phyloP scores from a whole-genome alignment of 768 basidiomycete species.

The Erythrobasidium yunnanense region DNA sequence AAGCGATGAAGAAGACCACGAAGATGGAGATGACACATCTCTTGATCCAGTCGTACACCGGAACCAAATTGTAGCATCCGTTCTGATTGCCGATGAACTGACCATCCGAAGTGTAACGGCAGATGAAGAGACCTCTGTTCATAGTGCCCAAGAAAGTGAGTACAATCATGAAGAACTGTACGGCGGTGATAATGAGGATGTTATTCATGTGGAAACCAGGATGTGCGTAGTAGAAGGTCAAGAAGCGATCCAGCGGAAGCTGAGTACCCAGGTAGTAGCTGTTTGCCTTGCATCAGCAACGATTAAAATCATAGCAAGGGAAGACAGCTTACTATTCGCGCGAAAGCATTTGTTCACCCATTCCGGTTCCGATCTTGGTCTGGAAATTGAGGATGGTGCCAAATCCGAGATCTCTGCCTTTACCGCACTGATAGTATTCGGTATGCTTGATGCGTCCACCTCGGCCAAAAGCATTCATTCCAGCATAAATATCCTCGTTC shows the following conservation, averaged over 20 bases:
- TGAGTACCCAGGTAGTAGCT: conserved; percentile 91
- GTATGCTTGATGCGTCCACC: conserved; percentile 97
- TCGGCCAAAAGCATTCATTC: conserved; percentile 95
- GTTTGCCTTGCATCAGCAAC: background rate
- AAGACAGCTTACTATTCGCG: conserved; percentile 58
- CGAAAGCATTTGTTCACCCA: conserved; percentile 99
- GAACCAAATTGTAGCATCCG: conserved; percentile 88
- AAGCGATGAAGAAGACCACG: conserved; percentile 66
- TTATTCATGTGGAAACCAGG: conserved; percentile 99
- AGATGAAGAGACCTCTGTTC: conserved; percentile 67
- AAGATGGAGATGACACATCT: conserved; percentile 96
- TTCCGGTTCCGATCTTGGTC: conserved; percentile 99
- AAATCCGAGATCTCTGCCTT: conserved; percentile 92
- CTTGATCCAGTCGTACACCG: conserved; percentile 89
- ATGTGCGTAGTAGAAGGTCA: conserved; percentile 99
- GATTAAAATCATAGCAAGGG: background rate
- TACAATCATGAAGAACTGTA: conserved; percentile 87
- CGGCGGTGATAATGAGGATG: conserved; percentile 92
- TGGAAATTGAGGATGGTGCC: conserved; percentile 99
- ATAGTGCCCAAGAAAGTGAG: conserved; percentile 91
- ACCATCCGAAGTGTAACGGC: conserved; percentile 62
- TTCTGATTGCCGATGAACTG: conserved; percentile 63
- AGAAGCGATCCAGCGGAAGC: conserved; percentile 91
- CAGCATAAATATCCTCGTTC: conserved; percentile 99
- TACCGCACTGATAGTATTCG: conserved; percentile 73